These are phyloP conservation scores for Wickerhamomyces canadensis DNA, from an alignment of 805 yeast genomes.

Conservation along the genomic window DNA sequence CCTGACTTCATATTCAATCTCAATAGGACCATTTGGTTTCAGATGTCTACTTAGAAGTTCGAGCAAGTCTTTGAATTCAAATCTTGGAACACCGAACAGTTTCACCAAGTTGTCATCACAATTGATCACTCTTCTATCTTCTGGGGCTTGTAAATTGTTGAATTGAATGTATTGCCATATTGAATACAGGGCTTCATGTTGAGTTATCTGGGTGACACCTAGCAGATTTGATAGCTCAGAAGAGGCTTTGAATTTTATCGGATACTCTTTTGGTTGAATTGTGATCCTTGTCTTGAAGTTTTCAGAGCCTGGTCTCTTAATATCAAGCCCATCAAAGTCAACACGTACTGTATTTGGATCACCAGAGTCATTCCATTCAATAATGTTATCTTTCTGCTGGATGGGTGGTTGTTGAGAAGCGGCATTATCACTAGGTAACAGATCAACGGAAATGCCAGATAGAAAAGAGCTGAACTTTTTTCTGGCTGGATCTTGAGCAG, in stretches of 20 bases:
- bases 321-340: conserved; percentile 84
- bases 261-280: conserved; percentile 73
- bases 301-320: conserved; percentile 69
- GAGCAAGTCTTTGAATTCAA: conserved; percentile 67
- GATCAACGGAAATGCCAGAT: conserved; percentile 79
- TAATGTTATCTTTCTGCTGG: conserved; percentile 38
- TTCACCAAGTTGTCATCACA: conserved; percentile 42
- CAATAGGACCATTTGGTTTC: conserved; percentile 75
- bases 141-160: conserved; percentile 55
- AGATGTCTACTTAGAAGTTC: conserved; percentile 64
- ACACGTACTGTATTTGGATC: conserved; percentile 39
- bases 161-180: conserved; percentile 76
- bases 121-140: conserved; percentile 48
- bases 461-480: conserved; percentile 73
- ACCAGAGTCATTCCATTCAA: conserved; percentile 80
- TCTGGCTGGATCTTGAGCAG: conserved; percentile 42
- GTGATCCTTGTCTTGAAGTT: conserved; percentile 67
- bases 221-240: conserved; percentile 63
- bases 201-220: conserved; percentile 75
- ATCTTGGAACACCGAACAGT: conserved; percentile 42
- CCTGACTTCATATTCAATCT: conserved; percentile 65
- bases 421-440: conserved; percentile 29
- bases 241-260: conserved; percentile 59
- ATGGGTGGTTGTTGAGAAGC: conserved; percentile 28
- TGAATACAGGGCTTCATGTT: conserved; percentile 76